Percentiles rank a stretch among this genome's conserved stretches.
phyloP scores from a whole-genome alignment of 441 rosid genomes.

The Erysimum pusillum region DNA sequence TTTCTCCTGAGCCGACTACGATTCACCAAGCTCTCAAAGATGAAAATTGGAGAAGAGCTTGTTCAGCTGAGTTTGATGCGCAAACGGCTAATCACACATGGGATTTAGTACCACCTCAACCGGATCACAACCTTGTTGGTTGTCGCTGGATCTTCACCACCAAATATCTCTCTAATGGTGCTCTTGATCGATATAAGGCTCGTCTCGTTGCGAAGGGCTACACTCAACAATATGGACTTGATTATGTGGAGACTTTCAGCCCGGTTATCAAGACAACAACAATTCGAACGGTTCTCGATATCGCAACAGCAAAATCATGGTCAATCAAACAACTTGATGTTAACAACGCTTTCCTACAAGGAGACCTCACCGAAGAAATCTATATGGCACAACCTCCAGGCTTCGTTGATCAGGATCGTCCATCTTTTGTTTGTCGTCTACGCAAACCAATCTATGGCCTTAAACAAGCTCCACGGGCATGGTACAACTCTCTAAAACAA shows the following conservation, averaged over 20 bases:
- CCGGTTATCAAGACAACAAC: neutral
- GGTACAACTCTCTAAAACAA: neutral
- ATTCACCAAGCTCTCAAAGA: neutral
- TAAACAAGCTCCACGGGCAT: neutral
- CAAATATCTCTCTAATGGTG: neutral
- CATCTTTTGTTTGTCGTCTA: neutral
- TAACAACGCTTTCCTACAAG: neutral
- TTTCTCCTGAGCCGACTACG: neutral
- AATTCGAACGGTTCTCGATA: neutral
- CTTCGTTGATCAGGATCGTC: neutral
- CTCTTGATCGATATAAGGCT: neutral
- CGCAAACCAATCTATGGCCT: neutral
- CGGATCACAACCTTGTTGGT: neutral
- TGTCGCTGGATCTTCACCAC: neutral
- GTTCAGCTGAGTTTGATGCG: neutral
- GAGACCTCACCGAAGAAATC: accelerated
- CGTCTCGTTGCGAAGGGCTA: neutral
- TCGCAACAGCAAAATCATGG: neutral
- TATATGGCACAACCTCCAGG: neutral
- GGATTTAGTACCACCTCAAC: neutral
- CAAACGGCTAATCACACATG: neutral
- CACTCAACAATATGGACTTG: neutral
- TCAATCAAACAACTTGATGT: neutral
- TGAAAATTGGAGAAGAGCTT: neutral
- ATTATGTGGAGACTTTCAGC: neutral